Base-by-base conservation (phyloP, 2,329 filamentous ascomycete genomes). In the Sphaerulina vaccinii region DNA sequence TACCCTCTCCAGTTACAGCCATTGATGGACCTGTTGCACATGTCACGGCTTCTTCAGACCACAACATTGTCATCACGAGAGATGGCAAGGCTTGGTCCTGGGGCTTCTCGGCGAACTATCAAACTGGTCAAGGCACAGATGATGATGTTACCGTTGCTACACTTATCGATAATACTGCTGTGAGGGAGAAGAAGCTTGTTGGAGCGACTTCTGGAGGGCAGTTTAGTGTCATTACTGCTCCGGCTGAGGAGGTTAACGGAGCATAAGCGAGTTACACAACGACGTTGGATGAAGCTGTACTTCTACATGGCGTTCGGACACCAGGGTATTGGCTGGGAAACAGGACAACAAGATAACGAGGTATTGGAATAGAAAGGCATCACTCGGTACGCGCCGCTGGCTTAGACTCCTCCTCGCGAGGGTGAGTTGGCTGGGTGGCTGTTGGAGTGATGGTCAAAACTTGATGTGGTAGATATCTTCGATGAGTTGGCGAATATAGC, bases 171-270 rank as follows among this genome's bases (percentile, higher is more conserved):
- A 96, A 96, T 74, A 87, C 85, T 10, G 90, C 90, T 36, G 81
- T 93, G 22, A 80, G 84, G 23, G 88, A 82, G 36, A 85, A 86
- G 72, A 83, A 85, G 69, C 78, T 96, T 37, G 78, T 84, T 27
- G 89, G 80, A 71, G 88, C 87, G n/a, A 88, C 88, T 37, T 86
- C 86, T n/a, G 91, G 92, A 59, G 90, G 90, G 4, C 91, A 96
- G 67, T 96, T 83, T 69, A 86, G 84, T 1, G 72, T 88, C 19
- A 48, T 69, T 37, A 67, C 65, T 19, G 60, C 65, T 13, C 51
- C 56, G 19, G 58, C 58, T 16, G 36, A 41, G 15, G 40, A 43
- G 16, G 43, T 38, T 36, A 51, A 57, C 40, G 57, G 52, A 10
- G 39, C 45, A 35, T 51, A 23, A 47, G 9, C 11, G 6, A 32